Percentiles rank a stretch among this genome's conserved stretches.
Conservation (phyloP, 2,329 filamentous ascomycete genomes). For the Aspergillus viridinutans region DNA sequence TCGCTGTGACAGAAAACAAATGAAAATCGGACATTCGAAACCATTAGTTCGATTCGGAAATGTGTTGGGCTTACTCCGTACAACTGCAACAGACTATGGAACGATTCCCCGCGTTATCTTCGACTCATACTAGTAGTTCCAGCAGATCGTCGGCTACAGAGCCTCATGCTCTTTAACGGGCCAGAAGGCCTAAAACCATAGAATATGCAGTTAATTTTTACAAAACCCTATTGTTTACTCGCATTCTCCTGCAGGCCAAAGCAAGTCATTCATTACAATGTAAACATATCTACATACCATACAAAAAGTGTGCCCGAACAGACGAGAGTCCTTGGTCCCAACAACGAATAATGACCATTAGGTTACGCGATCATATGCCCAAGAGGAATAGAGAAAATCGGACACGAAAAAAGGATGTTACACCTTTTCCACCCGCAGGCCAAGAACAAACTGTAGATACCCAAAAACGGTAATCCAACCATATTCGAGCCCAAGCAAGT, state of each 20-base stretch:
- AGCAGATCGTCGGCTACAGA: neutral
- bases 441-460: neutral
- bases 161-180: neutral
- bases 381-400: neutral
- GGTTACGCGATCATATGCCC: neutral
- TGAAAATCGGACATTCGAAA: too few relatives aligned
- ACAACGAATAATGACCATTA: slow-evolving; percentile 6
- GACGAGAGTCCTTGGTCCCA: slow-evolving; percentile 5
- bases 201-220: neutral
- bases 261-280: slow-evolving; percentile 18
- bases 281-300: slow-evolving; percentile 19
- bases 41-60: neutral
- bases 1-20: too few relatives aligned
- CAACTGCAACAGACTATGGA: neutral
- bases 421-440: neutral
- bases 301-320: slow-evolving; percentile 4
- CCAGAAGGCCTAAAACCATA: neutral
- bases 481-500: neutral
- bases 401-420: neutral
- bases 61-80: neutral
- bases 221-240: neutral
- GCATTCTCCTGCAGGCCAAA: neutral
- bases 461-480: neutral
- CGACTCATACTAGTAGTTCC: neutral
- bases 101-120: neutral